Evolutionary conservation across 805 yeast species (phyloP), one percentile per base, ranked within the genome.

Genomic region (Blastobotrys americana): DNA sequence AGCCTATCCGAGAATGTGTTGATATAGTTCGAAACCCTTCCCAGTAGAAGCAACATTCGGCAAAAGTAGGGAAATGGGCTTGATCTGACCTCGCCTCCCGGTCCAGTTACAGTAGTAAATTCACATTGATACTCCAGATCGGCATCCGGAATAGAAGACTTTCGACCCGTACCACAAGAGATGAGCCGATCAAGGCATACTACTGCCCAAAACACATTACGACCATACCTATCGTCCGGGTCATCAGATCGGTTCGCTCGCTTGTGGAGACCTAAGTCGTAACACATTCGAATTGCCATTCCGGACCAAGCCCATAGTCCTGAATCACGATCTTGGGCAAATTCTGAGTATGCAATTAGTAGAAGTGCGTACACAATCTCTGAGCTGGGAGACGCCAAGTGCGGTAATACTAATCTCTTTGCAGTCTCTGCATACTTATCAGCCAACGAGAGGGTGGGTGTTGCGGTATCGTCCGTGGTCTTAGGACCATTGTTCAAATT

Each of bases 241-340:
- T 47, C 39, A 13, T 25, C 31, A 13, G 31, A 25, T 13, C 31
- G 8, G 15, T 31, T 27, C 10, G 36, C 41, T 1, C 47, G 48
- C 40, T 56, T 57, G 27, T 57, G 61, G 2, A 57, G 50, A 3
- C 61, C 61, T 20, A 57, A 47, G 41, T 57, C 61, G 46, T 43
- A 49, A 41, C 61, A 48, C 61, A 57, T 57, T 13, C 61, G 49
- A 17, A 57, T 56, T 1, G 61, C 61, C 47, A 57, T 55, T 2
- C 61, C 61, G 4, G 55, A 48, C 61, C 61, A 57, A 20, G 54
- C 46, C 61, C 61, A 57, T 19, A 57, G 46, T 0, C 61, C 61
- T 10, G 59, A 55, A 41, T 57, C 61, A 10, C 58, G 42, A 23
- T 57, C 61, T 17, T 51, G 51, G 3, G 50, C 58, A 49, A 57